These are phyloP conservation scores for Fragaria vesca DNA, from an alignment of 306 rosid species.

Conservation along the genomic window DNA sequence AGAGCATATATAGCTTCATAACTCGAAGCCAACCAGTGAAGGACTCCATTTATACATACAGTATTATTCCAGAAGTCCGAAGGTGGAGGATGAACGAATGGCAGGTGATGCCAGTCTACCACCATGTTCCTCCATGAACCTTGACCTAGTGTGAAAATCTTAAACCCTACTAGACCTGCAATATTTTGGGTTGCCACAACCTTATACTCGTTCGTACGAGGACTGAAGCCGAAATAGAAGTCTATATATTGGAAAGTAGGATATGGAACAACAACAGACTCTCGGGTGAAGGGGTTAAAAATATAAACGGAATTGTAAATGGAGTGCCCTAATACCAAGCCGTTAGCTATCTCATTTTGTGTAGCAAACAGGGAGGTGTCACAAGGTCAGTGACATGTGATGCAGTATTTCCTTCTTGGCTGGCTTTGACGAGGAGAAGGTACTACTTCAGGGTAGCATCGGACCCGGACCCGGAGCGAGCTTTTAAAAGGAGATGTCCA, in stretches of 20 bases:
- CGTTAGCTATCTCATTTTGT: background rate
- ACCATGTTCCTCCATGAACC: background rate
- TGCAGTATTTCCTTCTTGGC: background rate
- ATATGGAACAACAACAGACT: background rate
- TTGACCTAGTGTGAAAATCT: background rate
- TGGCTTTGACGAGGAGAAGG: background rate
- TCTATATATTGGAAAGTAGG: background rate
- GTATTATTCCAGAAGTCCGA: background rate
- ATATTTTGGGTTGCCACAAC: background rate
- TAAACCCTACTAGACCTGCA: background rate
- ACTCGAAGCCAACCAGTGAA: background rate
- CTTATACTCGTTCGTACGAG: background rate
- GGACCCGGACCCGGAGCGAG: no score
- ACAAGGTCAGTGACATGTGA: background rate
- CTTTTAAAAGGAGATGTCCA: background rate
- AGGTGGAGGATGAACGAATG: background rate
- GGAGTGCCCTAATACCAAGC: background rate
- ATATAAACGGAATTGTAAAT: no score
- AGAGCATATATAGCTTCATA: background rate
- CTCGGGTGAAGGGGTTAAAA: background rate
- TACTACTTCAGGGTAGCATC: background rate
- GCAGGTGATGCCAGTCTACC: background rate
- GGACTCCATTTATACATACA: background rate
- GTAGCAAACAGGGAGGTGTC: background rate
- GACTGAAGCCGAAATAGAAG: background rate